Conservation (phyloP, 2,329 filamentous ascomycete genomes). For the Fusarium verrucosum region DNA sequence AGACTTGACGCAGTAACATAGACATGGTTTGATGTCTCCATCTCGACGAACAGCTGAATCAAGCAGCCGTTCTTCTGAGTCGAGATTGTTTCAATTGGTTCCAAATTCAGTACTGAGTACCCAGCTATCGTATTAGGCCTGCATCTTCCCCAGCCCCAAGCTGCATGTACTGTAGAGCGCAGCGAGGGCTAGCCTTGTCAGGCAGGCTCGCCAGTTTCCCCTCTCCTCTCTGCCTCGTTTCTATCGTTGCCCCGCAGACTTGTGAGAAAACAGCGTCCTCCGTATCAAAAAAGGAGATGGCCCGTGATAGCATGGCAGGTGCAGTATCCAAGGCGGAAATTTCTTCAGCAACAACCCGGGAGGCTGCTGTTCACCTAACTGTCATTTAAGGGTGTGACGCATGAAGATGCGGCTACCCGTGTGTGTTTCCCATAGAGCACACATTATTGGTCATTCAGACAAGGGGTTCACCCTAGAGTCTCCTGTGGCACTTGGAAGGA, state of each 20-base stretch:
- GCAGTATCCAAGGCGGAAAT: conserved; percentile 34
- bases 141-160: background rate
- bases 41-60: conserved; percentile 12
- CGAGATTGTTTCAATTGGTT: conserved; percentile 33
- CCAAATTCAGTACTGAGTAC: conserved; percentile 18
- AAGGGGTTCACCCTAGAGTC: conserved; percentile 18
- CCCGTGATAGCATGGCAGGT: conserved; percentile 19
- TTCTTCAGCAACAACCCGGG: conserved; percentile 37
- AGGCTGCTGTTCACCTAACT: conserved; percentile 36
- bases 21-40: conserved; percentile 14
- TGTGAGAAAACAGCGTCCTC: conserved; percentile 3
- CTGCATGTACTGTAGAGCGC: conserved; percentile 7
- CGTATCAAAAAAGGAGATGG: conserved; percentile 11
- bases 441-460: conserved; percentile 30
- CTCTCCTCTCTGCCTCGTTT: background rate
- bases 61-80: conserved; percentile 26
- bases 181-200: conserved; percentile 10
- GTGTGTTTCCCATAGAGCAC: conserved; percentile 14
- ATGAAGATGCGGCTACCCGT: conserved; percentile 25
- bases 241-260: conserved; percentile 12
- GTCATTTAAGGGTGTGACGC: conserved; percentile 40
- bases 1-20: background rate
- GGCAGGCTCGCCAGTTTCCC: conserved; percentile 16
- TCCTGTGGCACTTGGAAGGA: conserved; percentile 24
- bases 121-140: conserved; percentile 12